phyloP scores from a whole-genome alignment of 345 rosid genomes.

The Lagerstroemia speciosa region DNA sequence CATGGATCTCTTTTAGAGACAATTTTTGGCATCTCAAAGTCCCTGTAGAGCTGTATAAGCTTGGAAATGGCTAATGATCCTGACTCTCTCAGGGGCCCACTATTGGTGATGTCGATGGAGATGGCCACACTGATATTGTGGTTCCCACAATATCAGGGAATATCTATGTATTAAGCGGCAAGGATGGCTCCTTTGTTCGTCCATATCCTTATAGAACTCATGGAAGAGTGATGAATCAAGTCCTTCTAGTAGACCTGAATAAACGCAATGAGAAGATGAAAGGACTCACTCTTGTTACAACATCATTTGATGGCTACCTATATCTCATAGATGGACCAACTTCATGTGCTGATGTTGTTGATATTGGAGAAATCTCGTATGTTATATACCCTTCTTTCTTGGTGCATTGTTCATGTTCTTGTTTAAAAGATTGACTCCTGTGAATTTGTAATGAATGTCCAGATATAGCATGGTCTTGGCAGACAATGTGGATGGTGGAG shows the following conservation, averaged over 20 bases:
- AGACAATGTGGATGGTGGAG: slow-evolving; percentile 34
- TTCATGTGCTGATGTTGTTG: slow-evolving; percentile 93
- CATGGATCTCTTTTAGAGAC: not conserved
- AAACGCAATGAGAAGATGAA: slow-evolving; percentile 65
- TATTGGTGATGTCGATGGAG: slow-evolving; percentile 93
- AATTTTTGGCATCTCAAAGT: not conserved
- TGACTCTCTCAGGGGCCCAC: slow-evolving; percentile 63
- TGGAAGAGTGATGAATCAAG: slow-evolving; percentile 97
- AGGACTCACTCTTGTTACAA: slow-evolving; percentile 87
- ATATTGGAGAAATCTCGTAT: slow-evolving; percentile 98
- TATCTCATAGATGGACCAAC: slow-evolving; percentile 98
- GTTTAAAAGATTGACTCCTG: slow-evolving; percentile 9
- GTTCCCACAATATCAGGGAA: slow-evolving; percentile 91
- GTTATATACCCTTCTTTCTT: slow-evolving; percentile 14
- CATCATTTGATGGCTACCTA: slow-evolving; percentile 93
- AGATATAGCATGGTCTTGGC: slow-evolving; percentile 98
- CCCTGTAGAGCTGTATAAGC: not conserved
- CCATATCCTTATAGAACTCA: slow-evolving; percentile 97
- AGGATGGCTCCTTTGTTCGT: slow-evolving; percentile 77
- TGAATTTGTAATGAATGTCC: slow-evolving; percentile 15
- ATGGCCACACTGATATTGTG: slow-evolving; percentile 89
- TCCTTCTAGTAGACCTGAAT: slow-evolving; percentile 87
- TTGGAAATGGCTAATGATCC: not conserved
- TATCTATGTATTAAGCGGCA: slow-evolving; percentile 85
- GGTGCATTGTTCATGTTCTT: slow-evolving; percentile 7